phyloP scores from a whole-genome alignment of 2,329 filamentous ascomycete genomes.

The Stachybotrys elegans region DNA sequence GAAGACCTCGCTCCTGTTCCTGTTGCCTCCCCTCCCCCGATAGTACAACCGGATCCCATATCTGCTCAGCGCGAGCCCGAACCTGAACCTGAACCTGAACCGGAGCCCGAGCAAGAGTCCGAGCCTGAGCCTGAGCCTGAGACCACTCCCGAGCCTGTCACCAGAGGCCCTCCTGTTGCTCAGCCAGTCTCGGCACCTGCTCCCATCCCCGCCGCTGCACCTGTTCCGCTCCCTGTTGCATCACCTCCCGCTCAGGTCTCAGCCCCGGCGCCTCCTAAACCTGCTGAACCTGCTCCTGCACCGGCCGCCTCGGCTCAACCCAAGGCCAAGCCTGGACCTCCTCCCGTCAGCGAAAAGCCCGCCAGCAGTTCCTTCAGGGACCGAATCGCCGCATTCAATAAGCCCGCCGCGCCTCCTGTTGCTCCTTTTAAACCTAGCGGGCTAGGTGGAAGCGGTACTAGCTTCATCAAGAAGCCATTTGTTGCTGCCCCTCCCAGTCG shows the following conservation, averaged over 20 bases:
- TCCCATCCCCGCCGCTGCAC: constrained; percentile 21
- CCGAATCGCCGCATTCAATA: constrained; percentile 96
- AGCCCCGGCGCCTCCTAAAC: constrained; percentile 27
- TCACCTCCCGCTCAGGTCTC: constrained; percentile 13
- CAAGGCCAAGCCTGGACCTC: constrained; percentile 48
- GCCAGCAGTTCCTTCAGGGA: constrained; percentile 77
- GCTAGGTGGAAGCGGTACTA: constrained; percentile 47
- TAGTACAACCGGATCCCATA: constrained; percentile 18
- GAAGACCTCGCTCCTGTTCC: constrained; percentile 28
- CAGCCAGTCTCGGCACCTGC: constrained; percentile 16
- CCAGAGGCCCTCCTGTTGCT: constrained; percentile 28
- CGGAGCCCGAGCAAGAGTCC: constrained; percentile 33
- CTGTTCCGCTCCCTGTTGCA: constrained; percentile 13
- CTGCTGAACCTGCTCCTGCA: constrained; percentile 21
- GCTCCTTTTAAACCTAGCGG: constrained; percentile 83
- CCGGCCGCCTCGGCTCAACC: constrained; percentile 17
- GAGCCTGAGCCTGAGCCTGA: constrained; percentile 21
- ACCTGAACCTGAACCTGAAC: constrained; percentile 24
- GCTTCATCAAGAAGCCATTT: constrained; percentile 94
- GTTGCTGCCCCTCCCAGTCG: constrained; percentile 91
- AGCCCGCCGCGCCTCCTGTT: constrained; percentile 74
- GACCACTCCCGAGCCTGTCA: constrained; percentile 17
- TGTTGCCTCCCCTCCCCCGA: constrained; percentile 28
- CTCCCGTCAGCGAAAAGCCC: constrained; percentile 71
- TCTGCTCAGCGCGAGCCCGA: constrained; percentile 23